Conservation (phyloP, 1,139 yeast species). For the Lodderomyces jiufengensis region DNA sequence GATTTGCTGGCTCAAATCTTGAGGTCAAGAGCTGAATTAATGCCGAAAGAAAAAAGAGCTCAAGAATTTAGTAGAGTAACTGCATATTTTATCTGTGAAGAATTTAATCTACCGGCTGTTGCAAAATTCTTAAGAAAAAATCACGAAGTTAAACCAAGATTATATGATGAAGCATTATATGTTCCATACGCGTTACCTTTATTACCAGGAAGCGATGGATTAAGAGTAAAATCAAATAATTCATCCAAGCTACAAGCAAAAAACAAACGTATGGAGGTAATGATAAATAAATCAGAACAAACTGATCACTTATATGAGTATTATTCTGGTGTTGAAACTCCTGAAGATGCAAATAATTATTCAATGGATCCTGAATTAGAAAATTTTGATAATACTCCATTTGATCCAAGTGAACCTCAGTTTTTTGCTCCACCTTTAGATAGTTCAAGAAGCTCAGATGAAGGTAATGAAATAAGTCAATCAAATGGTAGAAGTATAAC, state of each 20-base stretch:
- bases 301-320: conserved; percentile 90
- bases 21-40: conserved; percentile 64
- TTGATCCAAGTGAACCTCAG: conserved; percentile 50
- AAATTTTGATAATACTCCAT: conserved; percentile 32
- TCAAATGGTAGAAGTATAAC: conserved; percentile 1
- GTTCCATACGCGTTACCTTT: conserved; percentile 88
- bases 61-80: conserved; percentile 79
- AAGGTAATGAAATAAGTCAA: background rate
- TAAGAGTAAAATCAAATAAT: conserved; percentile 75
- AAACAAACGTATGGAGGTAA: conserved; percentile 65
- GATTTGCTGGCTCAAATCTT: conserved; percentile 36
- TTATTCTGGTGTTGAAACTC: conserved; percentile 75
- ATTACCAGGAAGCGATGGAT: conserved; percentile 83
- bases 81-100: conserved; percentile 85
- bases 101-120: conserved; percentile 62
- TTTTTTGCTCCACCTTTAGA: conserved; percentile 43
- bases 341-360: conserved; percentile 60
- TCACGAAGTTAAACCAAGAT: conserved; percentile 80
- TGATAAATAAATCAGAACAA: conserved; percentile 78
- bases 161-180: conserved; percentile 87
- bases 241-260: conserved; percentile 61
- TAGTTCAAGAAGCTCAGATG: conserved; percentile 11
- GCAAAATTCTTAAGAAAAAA: conserved; percentile 60
- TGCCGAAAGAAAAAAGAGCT: conserved; percentile 65
- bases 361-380: conserved; percentile 48